Percentiles rank a stretch among this genome's conserved stretches.
These are phyloP conservation scores for Hypholoma sublateritium DNA, from an alignment of 768 basidiomycete genomes.

Conservation along the genomic window DNA sequence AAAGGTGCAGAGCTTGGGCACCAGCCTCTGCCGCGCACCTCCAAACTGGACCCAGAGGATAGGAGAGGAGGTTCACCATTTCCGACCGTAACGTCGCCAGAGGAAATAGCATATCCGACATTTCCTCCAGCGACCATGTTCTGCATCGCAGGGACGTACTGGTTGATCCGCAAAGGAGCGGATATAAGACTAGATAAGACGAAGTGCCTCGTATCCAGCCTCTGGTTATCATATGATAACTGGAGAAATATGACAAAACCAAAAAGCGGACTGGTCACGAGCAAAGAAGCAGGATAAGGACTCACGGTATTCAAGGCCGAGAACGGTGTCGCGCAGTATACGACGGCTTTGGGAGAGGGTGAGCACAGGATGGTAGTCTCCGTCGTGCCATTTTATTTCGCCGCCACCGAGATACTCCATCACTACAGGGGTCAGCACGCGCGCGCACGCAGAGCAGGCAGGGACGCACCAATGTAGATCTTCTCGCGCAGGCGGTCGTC, in stretches of 20 bases:
- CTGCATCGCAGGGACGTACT: slow-evolving; percentile 13
- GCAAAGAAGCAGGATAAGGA: slow-evolving; percentile 20
- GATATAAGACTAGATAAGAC: too few species aligned
- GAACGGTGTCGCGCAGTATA: slow-evolving; percentile 89
- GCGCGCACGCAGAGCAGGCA: neutral
- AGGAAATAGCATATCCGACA: too few species aligned
- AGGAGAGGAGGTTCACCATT: too few species aligned
- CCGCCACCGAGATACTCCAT: slow-evolving; percentile 97
- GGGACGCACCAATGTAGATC: slow-evolving; percentile 87
- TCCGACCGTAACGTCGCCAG: too few species aligned
- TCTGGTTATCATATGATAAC: too few species aligned
- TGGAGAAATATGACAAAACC: too few species aligned
- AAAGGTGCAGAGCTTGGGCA: too few species aligned
- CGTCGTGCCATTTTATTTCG: slow-evolving; percentile 87
- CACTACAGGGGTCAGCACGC: slow-evolving; percentile 44
- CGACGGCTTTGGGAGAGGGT: slow-evolving; percentile 80
- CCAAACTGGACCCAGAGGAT: too few species aligned
- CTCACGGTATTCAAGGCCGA: slow-evolving; percentile 94
- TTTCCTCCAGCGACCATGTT: too few species aligned
- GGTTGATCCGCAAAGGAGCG: slow-evolving; percentile 12
- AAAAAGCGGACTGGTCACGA: too few species aligned
- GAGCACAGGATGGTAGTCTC: slow-evolving; percentile 66
- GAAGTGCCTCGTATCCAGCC: too few species aligned
- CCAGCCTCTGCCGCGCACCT: too few species aligned
- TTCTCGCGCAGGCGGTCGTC: slow-evolving; percentile 86